Base-by-base conservation (phyloP, 176 grass and related monocot species). In the Dendrocalamus sinicus region DNA sequence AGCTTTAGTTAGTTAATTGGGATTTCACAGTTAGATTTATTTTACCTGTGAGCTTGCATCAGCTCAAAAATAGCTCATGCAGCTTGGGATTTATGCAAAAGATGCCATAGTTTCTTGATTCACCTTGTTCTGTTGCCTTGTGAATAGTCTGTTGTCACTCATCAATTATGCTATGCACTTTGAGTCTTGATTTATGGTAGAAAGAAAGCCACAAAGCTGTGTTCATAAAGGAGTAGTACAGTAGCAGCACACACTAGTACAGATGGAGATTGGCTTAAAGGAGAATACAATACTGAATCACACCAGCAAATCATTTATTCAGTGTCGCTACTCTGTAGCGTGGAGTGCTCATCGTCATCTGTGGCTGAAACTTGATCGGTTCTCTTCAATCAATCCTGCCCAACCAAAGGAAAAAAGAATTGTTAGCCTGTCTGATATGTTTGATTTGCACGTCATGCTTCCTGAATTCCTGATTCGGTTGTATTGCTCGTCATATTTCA, bases 21-120 rank as follows among this genome's bases (percentile, higher is more conserved):
- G 2, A 30, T 85, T 68, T 20, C 35, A 20, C 15, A 20, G 7
- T 45, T 73, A 16, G n/a, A 58, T 26, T 68, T 46, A 15, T 39
- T 9, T 75, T 39, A 44, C 24, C 37, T 77, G 37, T 32, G 15
- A 26, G 71, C 70, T 65, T 22, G 70, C n/a, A 40, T 55, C 45
- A 53, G 59, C 58, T 64, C 26, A 28, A 57, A 13, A 14, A 65
- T n/a, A 65, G 24, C 2, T 66, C 28, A 32, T 41, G 30, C 60
- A 83, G 37, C 23, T 28, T 11, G 59, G 59, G n/a, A 62, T 62
- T 60, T 20, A 17, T 76, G 20, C 59, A 28, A 76, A 75, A 84
- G 19, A 28, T 51, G 58, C 0, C 45, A 40, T 2, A 9, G 46
- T 64, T 72, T 64, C 11, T 62, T n/a, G 12, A 10, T 45, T 20